These are phyloP conservation scores for Rosellinia necatrix DNA, from an alignment of 2,329 filamentous ascomycete species.

Conservation along the genomic window DNA sequence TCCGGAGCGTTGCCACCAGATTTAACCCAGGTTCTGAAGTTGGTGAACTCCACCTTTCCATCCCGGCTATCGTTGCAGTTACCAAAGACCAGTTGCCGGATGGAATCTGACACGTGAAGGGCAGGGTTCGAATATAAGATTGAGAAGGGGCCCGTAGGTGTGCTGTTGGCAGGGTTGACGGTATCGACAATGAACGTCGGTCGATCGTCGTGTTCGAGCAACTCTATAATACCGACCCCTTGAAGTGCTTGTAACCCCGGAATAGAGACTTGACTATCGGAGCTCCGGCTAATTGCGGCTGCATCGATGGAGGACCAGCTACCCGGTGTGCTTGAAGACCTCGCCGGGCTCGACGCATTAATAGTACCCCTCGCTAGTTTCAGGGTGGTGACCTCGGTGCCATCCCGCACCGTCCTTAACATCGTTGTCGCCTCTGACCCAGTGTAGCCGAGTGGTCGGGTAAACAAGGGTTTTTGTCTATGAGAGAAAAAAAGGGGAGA, in stretches of 20 bases:
- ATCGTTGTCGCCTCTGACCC: slow-evolving; percentile 53
- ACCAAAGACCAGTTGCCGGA: slow-evolving; percentile 62
- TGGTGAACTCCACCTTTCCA: slow-evolving; percentile 55
- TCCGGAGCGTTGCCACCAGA: slow-evolving; percentile 58
- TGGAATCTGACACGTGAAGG: slow-evolving; percentile 59
- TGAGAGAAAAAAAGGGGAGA: slow-evolving; percentile 61
- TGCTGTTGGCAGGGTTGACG: slow-evolving; percentile 59
- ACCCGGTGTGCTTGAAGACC: slow-evolving; percentile 56
- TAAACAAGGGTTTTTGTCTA: slow-evolving; percentile 44
- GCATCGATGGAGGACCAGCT: slow-evolving; percentile 60
- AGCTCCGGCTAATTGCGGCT: slow-evolving; percentile 55
- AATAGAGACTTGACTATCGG: slow-evolving; percentile 52
- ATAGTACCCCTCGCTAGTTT: slow-evolving; percentile 61
- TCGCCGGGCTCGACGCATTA: slow-evolving; percentile 51
- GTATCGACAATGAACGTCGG: slow-evolving; percentile 79
- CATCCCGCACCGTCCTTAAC: slow-evolving; percentile 52
- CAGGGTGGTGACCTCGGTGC: slow-evolving; percentile 58
- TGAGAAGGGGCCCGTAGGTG: slow-evolving; percentile 55
- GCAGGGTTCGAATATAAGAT: slow-evolving; percentile 72
- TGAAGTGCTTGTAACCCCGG: slow-evolving; percentile 62
- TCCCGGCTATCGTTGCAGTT: slow-evolving; percentile 49
- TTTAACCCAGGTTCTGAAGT: slow-evolving; percentile 73
- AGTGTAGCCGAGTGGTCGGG: slow-evolving; percentile 46
- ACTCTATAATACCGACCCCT: slow-evolving; percentile 69
- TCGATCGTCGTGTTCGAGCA: slow-evolving; percentile 76